These are phyloP conservation scores for Botrytis fabae DNA, from an alignment of 2,329 filamentous ascomycete species.

Conservation along the genomic window DNA sequence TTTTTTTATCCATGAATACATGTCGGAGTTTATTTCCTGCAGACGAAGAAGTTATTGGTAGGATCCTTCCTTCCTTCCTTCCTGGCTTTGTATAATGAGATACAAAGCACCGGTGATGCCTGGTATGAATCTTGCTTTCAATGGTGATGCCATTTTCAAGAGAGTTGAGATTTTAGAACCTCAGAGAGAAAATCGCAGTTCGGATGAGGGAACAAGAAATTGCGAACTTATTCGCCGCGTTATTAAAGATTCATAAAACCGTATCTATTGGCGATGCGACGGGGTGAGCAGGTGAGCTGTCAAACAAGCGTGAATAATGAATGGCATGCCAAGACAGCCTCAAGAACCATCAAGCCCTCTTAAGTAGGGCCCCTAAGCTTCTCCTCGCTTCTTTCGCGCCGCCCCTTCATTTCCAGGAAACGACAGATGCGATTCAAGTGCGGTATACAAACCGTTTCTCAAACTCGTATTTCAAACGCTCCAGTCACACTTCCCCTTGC, in stretches of 20 bases:
- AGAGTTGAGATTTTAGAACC: background rate
- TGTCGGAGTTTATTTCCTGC: background rate
- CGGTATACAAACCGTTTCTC: background rate
- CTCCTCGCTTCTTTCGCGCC: slow-evolving; percentile 9
- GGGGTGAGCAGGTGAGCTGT: background rate
- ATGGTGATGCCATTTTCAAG: background rate
- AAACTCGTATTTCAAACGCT: background rate
- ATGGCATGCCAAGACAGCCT: background rate
- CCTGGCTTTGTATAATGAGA: too few relatives aligned
- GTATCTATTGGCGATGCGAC: background rate
- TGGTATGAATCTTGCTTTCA: background rate
- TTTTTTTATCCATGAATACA: background rate
- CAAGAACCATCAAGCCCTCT: background rate
- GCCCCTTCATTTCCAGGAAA: slow-evolving; percentile 3
- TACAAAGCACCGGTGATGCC: background rate
- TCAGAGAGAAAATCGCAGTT: background rate
- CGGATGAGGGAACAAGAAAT: background rate
- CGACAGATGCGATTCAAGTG: background rate
- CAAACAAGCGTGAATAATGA: background rate
- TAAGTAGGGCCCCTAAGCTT: background rate
- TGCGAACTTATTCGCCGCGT: too few relatives aligned
- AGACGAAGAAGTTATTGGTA: background rate
- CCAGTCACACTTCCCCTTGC: background rate
- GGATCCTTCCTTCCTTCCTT: background rate
- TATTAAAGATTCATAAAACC: background rate